phyloP scores from a whole-genome alignment of 116 monocot genomes.

The Papilionanthe hybrid region DNA sequence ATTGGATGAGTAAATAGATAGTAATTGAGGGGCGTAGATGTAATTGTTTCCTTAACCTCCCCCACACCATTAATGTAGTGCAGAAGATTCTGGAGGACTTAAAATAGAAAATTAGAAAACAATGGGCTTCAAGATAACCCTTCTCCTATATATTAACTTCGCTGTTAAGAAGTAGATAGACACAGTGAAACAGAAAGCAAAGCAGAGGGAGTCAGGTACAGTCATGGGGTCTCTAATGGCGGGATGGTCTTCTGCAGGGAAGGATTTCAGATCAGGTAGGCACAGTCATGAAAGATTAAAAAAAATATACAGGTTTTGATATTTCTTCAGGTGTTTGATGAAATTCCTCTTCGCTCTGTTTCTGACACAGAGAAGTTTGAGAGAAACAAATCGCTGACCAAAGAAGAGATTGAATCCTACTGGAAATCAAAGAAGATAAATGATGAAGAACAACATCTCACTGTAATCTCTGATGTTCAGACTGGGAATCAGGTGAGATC shows the following conservation, averaged over 20 bases:
- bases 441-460: conserved; percentile 21
- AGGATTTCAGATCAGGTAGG: conserved; percentile 31
- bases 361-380: conserved; percentile 16
- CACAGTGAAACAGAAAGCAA: neutral
- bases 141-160: too few species aligned
- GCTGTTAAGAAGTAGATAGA: too few species aligned
- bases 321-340: neutral
- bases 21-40: too few species aligned
- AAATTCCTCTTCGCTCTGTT: neutral
- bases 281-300: neutral
- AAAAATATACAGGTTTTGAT: neutral
- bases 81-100: too few species aligned
- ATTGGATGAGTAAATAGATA: too few species aligned
- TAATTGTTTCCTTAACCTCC: too few species aligned
- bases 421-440: conserved; percentile 32
- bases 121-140: too few species aligned
- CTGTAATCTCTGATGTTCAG: neutral
- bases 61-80: too few species aligned
- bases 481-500: conserved; percentile 13
- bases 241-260: conserved; percentile 24
- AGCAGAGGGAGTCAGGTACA: too few species aligned
- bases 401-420: conserved; percentile 37
- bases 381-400: conserved; percentile 39
- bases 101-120: too few species aligned
- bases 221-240: conserved; percentile 44